Conservation (phyloP, 108 stramenopile genomes). For the Pelagomonas calceolata region DNA sequence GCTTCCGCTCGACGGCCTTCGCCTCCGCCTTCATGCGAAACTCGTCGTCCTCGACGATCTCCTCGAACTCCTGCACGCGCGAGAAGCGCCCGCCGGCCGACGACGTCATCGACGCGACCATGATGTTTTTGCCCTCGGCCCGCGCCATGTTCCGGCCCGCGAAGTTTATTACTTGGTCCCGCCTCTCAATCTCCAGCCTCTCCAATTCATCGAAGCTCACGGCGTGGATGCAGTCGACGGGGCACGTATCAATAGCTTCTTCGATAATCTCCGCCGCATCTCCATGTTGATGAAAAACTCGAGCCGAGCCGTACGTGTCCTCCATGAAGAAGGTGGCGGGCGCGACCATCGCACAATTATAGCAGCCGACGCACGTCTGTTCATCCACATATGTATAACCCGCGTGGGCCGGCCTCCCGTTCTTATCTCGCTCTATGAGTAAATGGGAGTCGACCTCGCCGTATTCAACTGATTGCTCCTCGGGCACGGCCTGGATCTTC, state of each 20-base stretch:
- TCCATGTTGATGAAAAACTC: constrained; percentile 79
- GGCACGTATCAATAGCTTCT: constrained; percentile 77
- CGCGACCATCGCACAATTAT: constrained; percentile 73
- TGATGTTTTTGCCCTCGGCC: neutral
- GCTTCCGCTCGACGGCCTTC: no score
- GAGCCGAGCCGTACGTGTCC: constrained; percentile 63
- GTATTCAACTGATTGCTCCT: no score
- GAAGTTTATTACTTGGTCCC: constrained; percentile 70
- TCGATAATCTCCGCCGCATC: constrained; percentile 71
- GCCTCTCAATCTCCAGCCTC: constrained; percentile 60
- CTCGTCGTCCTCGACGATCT: no score
- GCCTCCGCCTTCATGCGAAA: no score
- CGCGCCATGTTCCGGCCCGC: neutral
- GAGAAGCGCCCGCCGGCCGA: no score
- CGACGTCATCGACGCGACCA: no score
- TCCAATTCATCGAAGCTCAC: constrained; percentile 71
- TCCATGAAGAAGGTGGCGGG: constrained; percentile 89
- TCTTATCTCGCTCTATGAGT: neutral
- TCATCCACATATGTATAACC: constrained; percentile 65
- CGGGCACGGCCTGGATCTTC: no score
- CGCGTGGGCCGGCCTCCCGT: neutral
- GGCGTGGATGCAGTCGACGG: constrained; percentile 85
- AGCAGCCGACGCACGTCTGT: constrained; percentile 74
- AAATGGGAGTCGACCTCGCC: neutral
- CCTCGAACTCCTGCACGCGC: no score